phyloP scores from a whole-genome alignment of 2,329 filamentous ascomycete species.

The Alternaria arborescens region DNA sequence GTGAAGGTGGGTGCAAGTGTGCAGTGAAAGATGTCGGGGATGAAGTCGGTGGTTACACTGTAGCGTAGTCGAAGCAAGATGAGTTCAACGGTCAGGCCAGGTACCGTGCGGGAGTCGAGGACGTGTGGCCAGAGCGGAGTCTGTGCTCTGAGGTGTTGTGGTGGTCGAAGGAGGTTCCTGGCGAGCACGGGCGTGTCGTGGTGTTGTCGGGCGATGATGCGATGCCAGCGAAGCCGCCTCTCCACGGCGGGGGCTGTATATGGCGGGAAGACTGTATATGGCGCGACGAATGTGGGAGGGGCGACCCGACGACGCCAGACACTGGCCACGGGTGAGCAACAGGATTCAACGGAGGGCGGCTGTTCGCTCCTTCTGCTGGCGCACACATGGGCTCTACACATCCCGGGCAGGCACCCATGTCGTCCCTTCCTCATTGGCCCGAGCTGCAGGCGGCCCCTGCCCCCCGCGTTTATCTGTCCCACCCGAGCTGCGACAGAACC shows the following conservation, averaged over 20 bases:
- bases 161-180: background rate
- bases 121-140: background rate
- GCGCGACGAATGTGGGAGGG: conserved; percentile 35
- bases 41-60: conserved; percentile 30
- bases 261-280: conserved; percentile 46
- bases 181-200: background rate
- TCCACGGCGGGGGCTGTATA: conserved; percentile 33
- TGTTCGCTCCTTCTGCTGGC: conserved; percentile 38
- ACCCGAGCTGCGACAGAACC: conserved; percentile 25
- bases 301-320: conserved; percentile 38
- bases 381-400: conserved; percentile 24
- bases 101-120: conserved; percentile 1
- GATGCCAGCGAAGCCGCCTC: conserved; percentile 28
- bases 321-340: conserved; percentile 40
- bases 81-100: background rate
- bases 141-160: background rate
- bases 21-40: conserved; percentile 16
- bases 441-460: conserved; percentile 25
- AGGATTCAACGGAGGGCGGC: conserved; percentile 39
- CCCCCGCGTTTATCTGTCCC: conserved; percentile 33
- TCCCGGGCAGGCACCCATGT: conserved; percentile 19
- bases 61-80: conserved; percentile 7
- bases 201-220: conserved; percentile 16
- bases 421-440: conserved; percentile 22
- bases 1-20: conserved; percentile 17